Base-by-base conservation (phyloP, 257 asterid genomes). In the Leptodermis oblonga region DNA sequence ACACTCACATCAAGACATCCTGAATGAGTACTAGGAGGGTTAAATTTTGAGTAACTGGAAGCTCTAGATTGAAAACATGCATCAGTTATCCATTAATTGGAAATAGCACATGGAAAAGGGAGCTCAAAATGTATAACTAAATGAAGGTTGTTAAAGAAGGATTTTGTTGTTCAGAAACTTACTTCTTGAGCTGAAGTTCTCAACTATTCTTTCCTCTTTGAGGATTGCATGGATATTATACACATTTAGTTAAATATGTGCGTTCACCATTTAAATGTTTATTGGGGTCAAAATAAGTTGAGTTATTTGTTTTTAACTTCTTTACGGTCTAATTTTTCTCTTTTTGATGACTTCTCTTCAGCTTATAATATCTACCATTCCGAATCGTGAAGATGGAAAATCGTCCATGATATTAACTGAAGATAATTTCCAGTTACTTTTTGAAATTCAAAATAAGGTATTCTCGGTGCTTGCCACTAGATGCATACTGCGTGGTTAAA, bases 391-490 rank as follows among this genome's bases (percentile, higher is more conserved):
- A 69, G 70, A 77, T 77, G 97, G 95, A 65, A 89, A 87, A 69
- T 72, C 90, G 23, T 95, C 97, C 48, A 92, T 86, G 69, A 89
- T 94, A 42, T 80, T 94, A 73, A 85, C 97, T 26, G 96, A 91
- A 62, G 84, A 86, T 78, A 94, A 88, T 79, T 86, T 94, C 77
- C 85, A 87, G 83, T 77, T 94, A 79, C 80, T 94, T 63, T 94
- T 94, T 73, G 96, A 89, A 69, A 82, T 94, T 55, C 99, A 94
- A 53, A 85, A 87, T 79, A 94, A 80, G 99, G 99, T 94, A 78
- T 55, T 22, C 52, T 30, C 52, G 28, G 23, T 52, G 37, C 30
- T 14, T 17, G 9, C 43, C 25, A 36, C 67, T 36, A 36, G 67
- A 31, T 36, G 67, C 4, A n/a, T 62, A 20, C 23, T 60, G 0